Evolutionary conservation across 2,329 filamentous ascomycete species (phyloP).

Genomic region (Akanthomyces dipterigenus): DNA sequence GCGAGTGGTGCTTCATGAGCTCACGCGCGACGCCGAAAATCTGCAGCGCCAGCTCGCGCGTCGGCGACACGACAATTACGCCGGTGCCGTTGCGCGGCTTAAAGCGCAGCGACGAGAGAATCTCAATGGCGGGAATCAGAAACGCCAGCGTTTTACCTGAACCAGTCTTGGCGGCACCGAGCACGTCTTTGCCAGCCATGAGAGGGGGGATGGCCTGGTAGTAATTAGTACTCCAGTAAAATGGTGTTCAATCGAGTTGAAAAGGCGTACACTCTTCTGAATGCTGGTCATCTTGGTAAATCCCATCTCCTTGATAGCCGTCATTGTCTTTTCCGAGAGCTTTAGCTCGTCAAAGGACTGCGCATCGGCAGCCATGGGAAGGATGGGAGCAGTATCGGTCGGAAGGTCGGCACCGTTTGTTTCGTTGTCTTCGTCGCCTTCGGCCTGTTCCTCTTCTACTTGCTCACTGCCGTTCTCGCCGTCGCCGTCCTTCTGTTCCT

Average conservation of each 20-base stretch:
- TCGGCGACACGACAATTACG: conserved; percentile 87
- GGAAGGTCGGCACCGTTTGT: conserved; percentile 26
- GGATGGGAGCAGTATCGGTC: conserved; percentile 38
- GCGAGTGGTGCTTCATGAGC: conserved; percentile 89
- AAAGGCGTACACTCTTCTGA: conserved; percentile 54
- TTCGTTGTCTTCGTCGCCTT: conserved; percentile 26
- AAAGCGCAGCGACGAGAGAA: conserved; percentile 83
- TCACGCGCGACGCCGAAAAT: conserved; percentile 94
- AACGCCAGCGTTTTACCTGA: conserved; percentile 95
- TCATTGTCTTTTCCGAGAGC: conserved; percentile 81
- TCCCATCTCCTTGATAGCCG: conserved; percentile 83
- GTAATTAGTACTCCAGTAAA: not conserved
- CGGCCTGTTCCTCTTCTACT: conserved; percentile 23
- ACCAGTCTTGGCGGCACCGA: conserved; percentile 93
- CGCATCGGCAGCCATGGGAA: conserved; percentile 53
- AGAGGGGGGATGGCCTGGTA: conserved; percentile 71
- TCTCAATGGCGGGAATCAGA: conserved; percentile 88
- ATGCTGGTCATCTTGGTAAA: conserved; percentile 96
- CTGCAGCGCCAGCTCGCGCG: conserved; percentile 86
- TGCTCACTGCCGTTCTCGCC: conserved; percentile 20
- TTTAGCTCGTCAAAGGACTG: conserved; percentile 74
- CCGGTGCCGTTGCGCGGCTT: conserved; percentile 93
- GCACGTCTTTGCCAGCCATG: conserved; percentile 81
- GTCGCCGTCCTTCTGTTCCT: conserved; percentile 20
- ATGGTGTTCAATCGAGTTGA: not conserved